A percentile compares a stretch with the other conserved stretches of the same genome.
Evolutionary conservation across 129 eudicot species (phyloP).

Genomic region (Flaveria linearis): DNA sequence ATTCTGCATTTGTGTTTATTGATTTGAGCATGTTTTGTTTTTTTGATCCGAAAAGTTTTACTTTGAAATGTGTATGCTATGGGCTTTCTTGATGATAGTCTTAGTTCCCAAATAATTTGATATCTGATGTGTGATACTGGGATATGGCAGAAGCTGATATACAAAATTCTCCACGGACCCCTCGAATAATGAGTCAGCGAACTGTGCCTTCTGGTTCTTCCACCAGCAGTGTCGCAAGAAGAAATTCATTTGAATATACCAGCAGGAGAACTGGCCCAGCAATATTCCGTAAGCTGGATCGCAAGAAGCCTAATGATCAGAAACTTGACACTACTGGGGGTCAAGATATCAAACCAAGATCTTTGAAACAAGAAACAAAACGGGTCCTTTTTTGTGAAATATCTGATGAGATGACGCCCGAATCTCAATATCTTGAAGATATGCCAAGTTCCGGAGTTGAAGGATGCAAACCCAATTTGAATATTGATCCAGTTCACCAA

Average conservation of each 20-base stretch:
- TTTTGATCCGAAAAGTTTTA: background rate
- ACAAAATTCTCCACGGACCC: constrained; percentile 48
- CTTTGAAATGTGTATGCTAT: constrained; percentile 10
- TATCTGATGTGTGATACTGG: constrained; percentile 14
- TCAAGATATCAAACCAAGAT: constrained; percentile 13
- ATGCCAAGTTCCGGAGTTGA: constrained; percentile 39
- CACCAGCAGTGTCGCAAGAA: constrained; percentile 42
- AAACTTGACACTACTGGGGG: constrained; percentile 36
- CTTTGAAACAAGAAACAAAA: constrained; percentile 43
- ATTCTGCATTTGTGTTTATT: background rate
- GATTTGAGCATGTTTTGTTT: background rate
- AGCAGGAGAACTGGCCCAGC: constrained; percentile 51
- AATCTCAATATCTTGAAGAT: constrained; percentile 40
- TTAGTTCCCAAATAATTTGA: background rate
- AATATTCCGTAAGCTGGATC: constrained; percentile 67
- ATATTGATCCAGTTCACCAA: constrained; percentile 39
- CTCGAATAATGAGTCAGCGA: constrained; percentile 37
- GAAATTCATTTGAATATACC: constrained; percentile 35
- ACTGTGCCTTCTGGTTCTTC: constrained; percentile 36
- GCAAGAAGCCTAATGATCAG: constrained; percentile 46
- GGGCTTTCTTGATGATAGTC: constrained; percentile 3
- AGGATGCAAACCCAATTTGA: constrained; percentile 36
- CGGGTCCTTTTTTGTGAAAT: constrained; percentile 48
- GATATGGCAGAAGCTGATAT: constrained; percentile 45
- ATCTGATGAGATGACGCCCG: constrained; percentile 38